phyloP scores from a whole-genome alignment of 2,329 filamentous ascomycete species.

The Fusarium sororula region DNA sequence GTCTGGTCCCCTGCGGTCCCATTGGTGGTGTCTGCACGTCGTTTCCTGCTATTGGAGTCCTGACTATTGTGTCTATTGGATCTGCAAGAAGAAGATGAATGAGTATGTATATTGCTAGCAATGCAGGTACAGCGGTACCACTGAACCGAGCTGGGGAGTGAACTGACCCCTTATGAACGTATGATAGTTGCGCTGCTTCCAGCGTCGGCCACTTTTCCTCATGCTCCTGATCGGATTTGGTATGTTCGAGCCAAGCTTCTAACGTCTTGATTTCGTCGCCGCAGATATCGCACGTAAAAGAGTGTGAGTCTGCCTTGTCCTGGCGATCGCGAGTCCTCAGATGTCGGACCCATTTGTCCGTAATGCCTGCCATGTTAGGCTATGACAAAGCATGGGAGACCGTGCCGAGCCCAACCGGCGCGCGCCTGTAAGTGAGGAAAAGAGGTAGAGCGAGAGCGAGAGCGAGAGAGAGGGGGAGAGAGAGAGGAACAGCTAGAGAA shows the following conservation, averaged over 20 bases:
- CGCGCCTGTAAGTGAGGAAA: neutral
- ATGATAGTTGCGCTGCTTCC: slow-evolving; percentile 8
- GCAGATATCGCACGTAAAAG: slow-evolving; percentile 30
- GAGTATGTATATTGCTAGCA: neutral
- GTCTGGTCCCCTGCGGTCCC: neutral
- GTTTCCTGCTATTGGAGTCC: slow-evolving; percentile 6
- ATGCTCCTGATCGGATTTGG: slow-evolving; percentile 19
- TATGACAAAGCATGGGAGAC: slow-evolving; percentile 12
- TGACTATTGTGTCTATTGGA: neutral
- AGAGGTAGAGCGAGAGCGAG: neutral
- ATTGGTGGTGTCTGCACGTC: slow-evolving; percentile 3
- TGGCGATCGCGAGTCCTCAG: slow-evolving; percentile 24
- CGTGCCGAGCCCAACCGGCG: neutral
- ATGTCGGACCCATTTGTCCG: slow-evolving; percentile 30
- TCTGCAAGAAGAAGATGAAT: neutral
- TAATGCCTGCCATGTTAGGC: slow-evolving; percentile 24
- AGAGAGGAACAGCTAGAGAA: neutral
- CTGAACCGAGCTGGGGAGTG: neutral
- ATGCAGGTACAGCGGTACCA: neutral
- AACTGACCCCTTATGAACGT: slow-evolving; percentile 18
- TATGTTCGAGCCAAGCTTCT: slow-evolving; percentile 42
- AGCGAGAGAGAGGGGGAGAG: neutral
- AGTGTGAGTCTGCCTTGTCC: slow-evolving; percentile 10
- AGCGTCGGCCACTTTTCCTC: slow-evolving; percentile 31
- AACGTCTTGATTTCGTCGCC: slow-evolving; percentile 37